These are phyloP conservation scores for Ustilago trichophora DNA, from an alignment of 1,284 basidiomycete genomes.

Conservation along the genomic window DNA sequence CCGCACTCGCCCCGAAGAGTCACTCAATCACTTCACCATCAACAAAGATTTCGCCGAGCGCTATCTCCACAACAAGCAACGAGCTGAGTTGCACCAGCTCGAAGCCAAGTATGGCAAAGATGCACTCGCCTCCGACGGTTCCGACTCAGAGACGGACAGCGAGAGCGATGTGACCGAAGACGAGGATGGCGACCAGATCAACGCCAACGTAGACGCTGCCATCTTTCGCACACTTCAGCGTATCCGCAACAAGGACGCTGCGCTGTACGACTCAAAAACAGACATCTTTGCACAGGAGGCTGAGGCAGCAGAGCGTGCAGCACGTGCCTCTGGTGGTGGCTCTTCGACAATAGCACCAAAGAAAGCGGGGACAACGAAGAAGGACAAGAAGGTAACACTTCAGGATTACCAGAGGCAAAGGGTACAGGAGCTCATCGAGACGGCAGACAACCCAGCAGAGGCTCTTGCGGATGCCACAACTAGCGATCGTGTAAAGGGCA, in stretches of 20 bases:
- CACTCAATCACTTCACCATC: slow-evolving; percentile 53
- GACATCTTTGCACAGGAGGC: slow-evolving; percentile 59
- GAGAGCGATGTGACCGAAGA: slow-evolving; percentile 81
- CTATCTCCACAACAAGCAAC: slow-evolving; percentile 62
- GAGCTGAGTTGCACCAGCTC: slow-evolving; percentile 59
- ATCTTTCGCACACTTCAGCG: slow-evolving; percentile 88
- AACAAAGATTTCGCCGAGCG: slow-evolving; percentile 62
- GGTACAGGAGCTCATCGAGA: slow-evolving; percentile 60
- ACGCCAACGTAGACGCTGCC: slow-evolving; percentile 91
- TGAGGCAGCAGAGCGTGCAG: slow-evolving; percentile 25
- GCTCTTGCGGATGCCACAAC: slow-evolving; percentile 62
- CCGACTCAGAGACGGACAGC: slow-evolving; percentile 40
- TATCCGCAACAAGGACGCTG: slow-evolving; percentile 84
- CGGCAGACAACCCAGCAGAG: slow-evolving; percentile 56
- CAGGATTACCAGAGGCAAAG: slow-evolving; percentile 63
- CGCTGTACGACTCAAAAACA: slow-evolving; percentile 76
- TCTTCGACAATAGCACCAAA: slow-evolving; percentile 1
- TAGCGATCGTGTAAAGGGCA: slow-evolving; percentile 15
- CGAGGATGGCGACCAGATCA: slow-evolving; percentile 93
- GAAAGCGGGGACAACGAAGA: slow-evolving; percentile 27
- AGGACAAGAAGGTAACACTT: slow-evolving; percentile 60
- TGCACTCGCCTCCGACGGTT: slow-evolving; percentile 28
- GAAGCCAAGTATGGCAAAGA: slow-evolving; percentile 57
- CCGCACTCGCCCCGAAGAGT: slow-evolving; percentile 37
- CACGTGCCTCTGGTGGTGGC: slow-evolving; percentile 13